Conservation (phyloP, 1,284 basidiomycete genomes). For the Trichosporon inkin region DNA sequence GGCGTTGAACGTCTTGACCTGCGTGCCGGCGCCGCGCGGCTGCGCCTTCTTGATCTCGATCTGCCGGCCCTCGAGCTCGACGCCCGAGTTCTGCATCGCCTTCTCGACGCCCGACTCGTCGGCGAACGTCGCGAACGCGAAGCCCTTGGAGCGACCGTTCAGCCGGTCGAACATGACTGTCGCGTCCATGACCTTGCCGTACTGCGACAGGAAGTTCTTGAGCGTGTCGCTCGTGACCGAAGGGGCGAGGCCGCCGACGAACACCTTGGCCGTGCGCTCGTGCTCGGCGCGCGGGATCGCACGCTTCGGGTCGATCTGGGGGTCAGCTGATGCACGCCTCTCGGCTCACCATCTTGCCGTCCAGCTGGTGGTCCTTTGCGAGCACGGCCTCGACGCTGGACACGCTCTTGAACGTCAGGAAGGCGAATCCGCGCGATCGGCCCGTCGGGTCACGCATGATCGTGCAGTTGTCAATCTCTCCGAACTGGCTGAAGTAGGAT, state of each 20-base stretch:
- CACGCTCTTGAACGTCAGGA: slow-evolving; percentile 83
- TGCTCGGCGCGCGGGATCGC: slow-evolving; percentile 95
- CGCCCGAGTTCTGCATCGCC: slow-evolving; percentile 75
- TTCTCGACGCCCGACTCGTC: slow-evolving; percentile 81
- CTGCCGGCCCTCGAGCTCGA: slow-evolving; percentile 90
- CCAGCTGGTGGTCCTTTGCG: slow-evolving; percentile 80
- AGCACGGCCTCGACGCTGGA: slow-evolving; percentile 84
- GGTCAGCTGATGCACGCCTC: slow-evolving; percentile 10
- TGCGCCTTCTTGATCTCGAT: slow-evolving; percentile 94
- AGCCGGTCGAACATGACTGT: slow-evolving; percentile 99
- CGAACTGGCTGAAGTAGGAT: slow-evolving; percentile 83
- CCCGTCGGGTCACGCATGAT: slow-evolving; percentile 92
- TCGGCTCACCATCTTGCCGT: slow-evolving; percentile 75
- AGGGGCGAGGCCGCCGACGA: slow-evolving; percentile 90
- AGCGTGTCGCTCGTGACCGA: slow-evolving; percentile 90
- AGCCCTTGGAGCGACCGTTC: slow-evolving; percentile 91
- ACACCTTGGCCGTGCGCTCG: slow-evolving; percentile 84
- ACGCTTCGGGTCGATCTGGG: slow-evolving; percentile 98
- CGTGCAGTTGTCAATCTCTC: slow-evolving; percentile 83
- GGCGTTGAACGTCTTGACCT: slow-evolving; percentile 43
- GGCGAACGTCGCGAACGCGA: slow-evolving; percentile 91
- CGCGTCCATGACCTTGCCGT: slow-evolving; percentile 88
- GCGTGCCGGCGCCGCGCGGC: slow-evolving; percentile 57
- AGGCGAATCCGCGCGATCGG: slow-evolving; percentile 87
- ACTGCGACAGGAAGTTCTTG: slow-evolving; percentile 83